Conservation (phyloP, 2,329 filamentous ascomycete genomes). For the Rutstroemia sp. region DNA sequence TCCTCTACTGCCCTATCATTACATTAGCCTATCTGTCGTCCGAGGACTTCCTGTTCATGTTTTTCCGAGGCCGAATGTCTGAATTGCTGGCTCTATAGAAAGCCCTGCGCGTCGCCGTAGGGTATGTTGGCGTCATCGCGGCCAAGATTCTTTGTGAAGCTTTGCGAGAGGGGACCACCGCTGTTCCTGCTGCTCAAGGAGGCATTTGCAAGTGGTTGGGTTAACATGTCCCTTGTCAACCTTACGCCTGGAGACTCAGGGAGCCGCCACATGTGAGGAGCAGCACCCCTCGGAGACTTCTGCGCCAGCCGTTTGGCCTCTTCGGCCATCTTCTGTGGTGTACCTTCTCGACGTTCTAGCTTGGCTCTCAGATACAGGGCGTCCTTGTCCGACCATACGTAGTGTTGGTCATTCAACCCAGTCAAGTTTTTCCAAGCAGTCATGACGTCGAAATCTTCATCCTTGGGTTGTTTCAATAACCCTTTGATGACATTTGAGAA, state of each 20-base stretch:
- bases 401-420: conserved; percentile 8
- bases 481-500: conserved; percentile 18
- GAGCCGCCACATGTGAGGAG: not conserved
- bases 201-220: not conserved
- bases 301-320: conserved; percentile 10
- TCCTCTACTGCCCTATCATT: no score
- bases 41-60: no score
- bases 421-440: conserved; percentile 15
- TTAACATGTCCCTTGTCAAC: not conserved
- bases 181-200: not conserved
- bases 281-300: not conserved
- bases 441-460: conserved; percentile 13
- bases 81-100: no score
- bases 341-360: conserved; percentile 17
- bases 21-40: no score
- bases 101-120: no score
- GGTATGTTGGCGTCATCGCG: no score
- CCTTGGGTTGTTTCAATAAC: conserved; percentile 15
- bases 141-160: no score
- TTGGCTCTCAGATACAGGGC: conserved; percentile 15
- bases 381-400: conserved; percentile 13
- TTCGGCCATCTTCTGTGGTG: conserved; percentile 1
- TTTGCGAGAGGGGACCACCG: no score
- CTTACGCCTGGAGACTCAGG: not conserved
- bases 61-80: no score